Evolutionary conservation across 306 rosid species (phyloP), one percentile per base, ranked within the genome.

Genomic region (Vigna unguiculata): DNA sequence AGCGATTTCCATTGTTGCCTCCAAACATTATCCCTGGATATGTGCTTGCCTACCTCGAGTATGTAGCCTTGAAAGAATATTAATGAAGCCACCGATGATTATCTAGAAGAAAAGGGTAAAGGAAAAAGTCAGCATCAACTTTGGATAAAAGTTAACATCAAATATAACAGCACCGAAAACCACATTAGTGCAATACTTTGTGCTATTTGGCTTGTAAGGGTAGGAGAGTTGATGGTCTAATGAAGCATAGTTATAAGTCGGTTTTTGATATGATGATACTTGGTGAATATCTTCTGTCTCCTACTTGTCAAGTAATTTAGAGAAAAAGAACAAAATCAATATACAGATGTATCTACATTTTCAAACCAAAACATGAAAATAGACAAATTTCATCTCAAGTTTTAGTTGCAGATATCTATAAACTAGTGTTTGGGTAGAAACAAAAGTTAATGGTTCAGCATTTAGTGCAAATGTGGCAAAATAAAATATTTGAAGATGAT

Each of bases 1-100:
- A 54, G 7, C 85, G 72, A 72, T 89, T 94, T 36, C 85, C 87
- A 12, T 86, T 90, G 95, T 90, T 87, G 59, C 91, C 90, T 19
- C 93, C 93, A 81, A 90, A 86, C 98, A 94, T 94, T 86, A 82
- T 82, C 57, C 54, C 61, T 14, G 43, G 36, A 57, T 45, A 46
- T 57, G 21, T 32, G 49, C 25, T 71, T 71, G 65, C 28, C 40
- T 48, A 52, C 70, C 72, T 83, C 83, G 61, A 78, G 5, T 63
- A 53, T 32, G 64, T 48, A 69, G 79, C 78, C 59, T 78, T 63
- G 36, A 10, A 78, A 58, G 20, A 75, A 57, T 36, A 45, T 17
- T 28, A 43, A 43, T 46, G 69, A 81, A 57, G 67, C 66, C 69
- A 76, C 72, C 30, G 16, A 70, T 34, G 76, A 73, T 77, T 63